Percentiles rank a stretch among this genome's conserved stretches.
Evolutionary conservation across 106 monocot species (phyloP).

Genomic region (Vanilla planifolia): DNA sequence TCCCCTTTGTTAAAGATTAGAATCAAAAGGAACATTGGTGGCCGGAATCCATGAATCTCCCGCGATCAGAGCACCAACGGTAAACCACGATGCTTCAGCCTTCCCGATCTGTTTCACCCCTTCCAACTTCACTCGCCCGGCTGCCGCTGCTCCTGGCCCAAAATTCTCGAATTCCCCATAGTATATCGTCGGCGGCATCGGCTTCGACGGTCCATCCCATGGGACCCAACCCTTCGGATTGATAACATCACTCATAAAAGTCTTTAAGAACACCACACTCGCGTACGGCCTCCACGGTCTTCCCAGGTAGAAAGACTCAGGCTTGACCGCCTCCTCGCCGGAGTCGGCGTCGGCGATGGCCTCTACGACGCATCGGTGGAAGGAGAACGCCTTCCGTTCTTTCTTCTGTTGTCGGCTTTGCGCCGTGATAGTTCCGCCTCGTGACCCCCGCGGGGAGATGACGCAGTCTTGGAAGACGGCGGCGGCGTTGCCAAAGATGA

Average conservation of each 20-base stretch:
- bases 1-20: too few species aligned
- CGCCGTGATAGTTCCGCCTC: conserved; percentile 15
- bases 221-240: conserved; percentile 16
- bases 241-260: conserved; percentile 7
- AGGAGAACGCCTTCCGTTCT: background rate
- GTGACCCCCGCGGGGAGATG: conserved; percentile 5
- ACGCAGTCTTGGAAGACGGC: conserved; percentile 21
- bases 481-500: conserved; percentile 28
- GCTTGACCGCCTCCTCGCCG: background rate
- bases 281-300: conserved; percentile 29
- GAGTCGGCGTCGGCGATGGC: background rate
- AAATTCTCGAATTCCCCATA: conserved; percentile 25
- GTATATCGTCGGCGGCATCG: conserved; percentile 17
- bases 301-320: conserved; percentile 9
- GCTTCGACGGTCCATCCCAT: conserved; percentile 1
- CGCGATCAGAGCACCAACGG: conserved; percentile 4
- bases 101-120: conserved; percentile 6
- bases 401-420: background rate
- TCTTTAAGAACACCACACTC: conserved; percentile 22
- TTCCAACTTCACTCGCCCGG: conserved; percentile 17
- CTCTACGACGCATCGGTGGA: background rate
- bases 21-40: background rate
- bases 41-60: conserved; percentile 5
- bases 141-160: conserved; percentile 6
- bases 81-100: background rate